Evolutionary conservation across 2,329 filamentous ascomycete genomes (phyloP).

Genomic region (Canariomyces notabilis): DNA sequence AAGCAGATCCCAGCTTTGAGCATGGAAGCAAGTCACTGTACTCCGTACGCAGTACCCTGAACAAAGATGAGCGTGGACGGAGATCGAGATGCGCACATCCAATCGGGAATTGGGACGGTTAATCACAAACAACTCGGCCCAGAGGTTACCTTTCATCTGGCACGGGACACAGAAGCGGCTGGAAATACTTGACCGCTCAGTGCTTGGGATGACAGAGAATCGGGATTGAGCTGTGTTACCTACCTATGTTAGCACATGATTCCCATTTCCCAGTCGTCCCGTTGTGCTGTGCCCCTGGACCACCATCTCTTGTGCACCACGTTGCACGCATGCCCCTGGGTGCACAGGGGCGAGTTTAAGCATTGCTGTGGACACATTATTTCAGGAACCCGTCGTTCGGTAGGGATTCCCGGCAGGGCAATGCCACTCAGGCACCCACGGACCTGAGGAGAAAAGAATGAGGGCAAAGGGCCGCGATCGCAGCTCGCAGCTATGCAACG

Average conservation of each 20-base stretch:
- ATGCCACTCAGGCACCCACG: too few species aligned
- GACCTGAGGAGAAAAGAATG: too few species aligned
- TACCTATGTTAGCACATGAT: neutral
- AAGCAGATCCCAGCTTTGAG: too few species aligned
- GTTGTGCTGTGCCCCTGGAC: neutral
- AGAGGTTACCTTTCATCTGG: neutral
- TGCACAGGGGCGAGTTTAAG: conserved; percentile 7
- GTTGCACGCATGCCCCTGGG: conserved; percentile 3
- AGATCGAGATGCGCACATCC: conserved; percentile 3
- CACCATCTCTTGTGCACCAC: neutral
- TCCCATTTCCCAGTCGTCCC: neutral
- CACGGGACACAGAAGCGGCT: too few species aligned
- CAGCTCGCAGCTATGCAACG: neutral
- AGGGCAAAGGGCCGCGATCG: neutral
- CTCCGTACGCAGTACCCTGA: too few species aligned
- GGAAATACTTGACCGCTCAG: neutral
- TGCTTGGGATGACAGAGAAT: neutral
- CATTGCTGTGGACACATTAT: neutral
- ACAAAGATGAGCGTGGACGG: neutral
- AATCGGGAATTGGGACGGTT: conserved; percentile 13
- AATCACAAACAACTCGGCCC: conserved; percentile 1
- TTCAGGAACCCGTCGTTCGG: conserved; percentile 2
- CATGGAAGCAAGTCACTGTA: too few species aligned
- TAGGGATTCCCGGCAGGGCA: neutral
- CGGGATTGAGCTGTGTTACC: neutral